phyloP scores from a whole-genome alignment of 129 eudicot genomes.

The Apium graveolens region DNA sequence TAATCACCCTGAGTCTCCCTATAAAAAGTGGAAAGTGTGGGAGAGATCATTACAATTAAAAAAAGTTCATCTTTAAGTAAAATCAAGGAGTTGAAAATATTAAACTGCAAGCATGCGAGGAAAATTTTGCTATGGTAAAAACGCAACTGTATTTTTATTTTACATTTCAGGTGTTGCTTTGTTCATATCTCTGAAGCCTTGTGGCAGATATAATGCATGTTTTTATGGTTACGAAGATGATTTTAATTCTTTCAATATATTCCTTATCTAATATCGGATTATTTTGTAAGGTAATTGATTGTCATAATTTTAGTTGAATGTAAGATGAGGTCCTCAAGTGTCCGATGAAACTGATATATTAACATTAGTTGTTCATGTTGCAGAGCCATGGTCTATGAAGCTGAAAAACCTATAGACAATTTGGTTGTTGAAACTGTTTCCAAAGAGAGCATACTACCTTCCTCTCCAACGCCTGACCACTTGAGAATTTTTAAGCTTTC shows the following conservation, averaged over 20 bases:
- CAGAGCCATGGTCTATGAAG: not conserved
- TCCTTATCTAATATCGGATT: not conserved
- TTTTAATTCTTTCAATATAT: no score
- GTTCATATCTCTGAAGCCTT: no score
- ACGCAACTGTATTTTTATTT: not conserved
- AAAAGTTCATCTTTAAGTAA: not conserved
- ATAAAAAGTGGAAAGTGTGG: not conserved
- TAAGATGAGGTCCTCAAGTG: not conserved
- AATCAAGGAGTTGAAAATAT: not conserved
- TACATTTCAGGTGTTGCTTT: not conserved
- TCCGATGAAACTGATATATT: not conserved
- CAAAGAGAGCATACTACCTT: not conserved
- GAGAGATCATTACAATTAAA: not conserved
- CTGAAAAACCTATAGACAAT: not conserved
- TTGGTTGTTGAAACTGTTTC: not conserved
- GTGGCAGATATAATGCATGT: not conserved
- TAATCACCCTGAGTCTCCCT: not conserved
- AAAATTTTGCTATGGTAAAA: not conserved
- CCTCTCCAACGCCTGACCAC: conserved; percentile 3
- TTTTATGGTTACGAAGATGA: not conserved
- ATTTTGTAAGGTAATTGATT: not conserved
- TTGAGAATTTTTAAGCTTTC: conserved; percentile 6
- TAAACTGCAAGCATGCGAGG: not conserved
- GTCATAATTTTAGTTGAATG: no score
- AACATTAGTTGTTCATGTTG: not conserved